These are phyloP conservation scores for Adansonia grandidieri DNA, from an alignment of 441 rosid genomes.

Conservation along the genomic window DNA sequence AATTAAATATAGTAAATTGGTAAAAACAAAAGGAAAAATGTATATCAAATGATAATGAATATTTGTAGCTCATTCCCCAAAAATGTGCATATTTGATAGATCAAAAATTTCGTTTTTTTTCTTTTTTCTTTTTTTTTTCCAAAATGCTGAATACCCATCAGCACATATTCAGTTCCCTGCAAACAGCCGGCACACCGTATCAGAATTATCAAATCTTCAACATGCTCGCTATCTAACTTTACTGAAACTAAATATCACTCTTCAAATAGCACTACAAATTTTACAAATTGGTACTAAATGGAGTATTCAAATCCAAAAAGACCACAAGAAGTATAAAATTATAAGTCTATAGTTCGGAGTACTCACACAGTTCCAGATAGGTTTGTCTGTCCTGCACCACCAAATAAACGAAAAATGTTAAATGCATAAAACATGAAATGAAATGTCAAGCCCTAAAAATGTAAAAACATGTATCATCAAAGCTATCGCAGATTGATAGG, in stretches of 20 bases:
- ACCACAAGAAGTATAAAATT: background rate
- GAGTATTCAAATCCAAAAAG: background rate
- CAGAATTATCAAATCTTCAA: background rate
- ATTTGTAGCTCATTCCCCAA: slow-evolving; percentile 3
- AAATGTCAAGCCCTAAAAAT: background rate
- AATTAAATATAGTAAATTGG: background rate
- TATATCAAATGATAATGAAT: background rate
- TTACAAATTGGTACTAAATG: background rate
- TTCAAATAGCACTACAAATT: background rate
- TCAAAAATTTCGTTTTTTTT: background rate
- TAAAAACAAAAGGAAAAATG: background rate
- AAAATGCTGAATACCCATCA: background rate
- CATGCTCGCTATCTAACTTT: background rate
- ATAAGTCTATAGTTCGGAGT: slow-evolving; percentile 24
- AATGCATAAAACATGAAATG: background rate
- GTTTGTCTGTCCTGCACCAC: slow-evolving; percentile 72
- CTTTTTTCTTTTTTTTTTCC: background rate
- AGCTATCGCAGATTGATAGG: background rate
- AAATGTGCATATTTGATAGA: background rate
- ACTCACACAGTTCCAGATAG: slow-evolving; percentile 84
- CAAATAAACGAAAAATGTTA: slow-evolving; percentile 21
- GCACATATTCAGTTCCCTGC: background rate
- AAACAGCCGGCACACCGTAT: background rate
- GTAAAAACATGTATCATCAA: background rate
- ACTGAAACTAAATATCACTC: background rate